Conservation (phyloP, 805 yeast species). For the Saccharomycopsis guyanensis region DNA sequence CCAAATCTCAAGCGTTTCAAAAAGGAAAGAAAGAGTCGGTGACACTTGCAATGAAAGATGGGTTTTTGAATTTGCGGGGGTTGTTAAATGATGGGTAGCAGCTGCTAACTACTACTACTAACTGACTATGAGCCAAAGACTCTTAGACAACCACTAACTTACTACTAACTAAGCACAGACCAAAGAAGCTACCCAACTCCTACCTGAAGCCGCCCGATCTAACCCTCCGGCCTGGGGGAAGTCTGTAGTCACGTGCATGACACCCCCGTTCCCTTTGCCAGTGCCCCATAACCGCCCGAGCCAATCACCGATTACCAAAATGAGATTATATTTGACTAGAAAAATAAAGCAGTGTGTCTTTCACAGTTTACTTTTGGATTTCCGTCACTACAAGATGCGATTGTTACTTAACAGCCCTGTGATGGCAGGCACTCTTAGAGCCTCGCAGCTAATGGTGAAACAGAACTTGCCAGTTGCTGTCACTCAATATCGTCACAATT, state of each 20-base stretch:
- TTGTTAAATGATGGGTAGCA: constrained; percentile 10
- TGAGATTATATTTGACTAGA: constrained; percentile 8
- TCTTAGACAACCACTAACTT: too few species aligned
- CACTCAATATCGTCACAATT: constrained; percentile 17
- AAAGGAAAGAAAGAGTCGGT: constrained; percentile 42
- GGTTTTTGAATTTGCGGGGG: constrained; percentile 32
- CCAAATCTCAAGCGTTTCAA: constrained; percentile 30
- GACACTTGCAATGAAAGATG: constrained; percentile 37
- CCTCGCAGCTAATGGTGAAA: constrained; percentile 4
- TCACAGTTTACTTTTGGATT: too few species aligned
- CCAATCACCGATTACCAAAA: constrained; percentile 14
- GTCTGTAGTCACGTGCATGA: too few species aligned
- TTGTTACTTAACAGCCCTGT: constrained; percentile 14
- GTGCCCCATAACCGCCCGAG: too few species aligned
- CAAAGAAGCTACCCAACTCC: too few species aligned
- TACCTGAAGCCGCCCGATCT: too few species aligned
- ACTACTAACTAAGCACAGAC: too few species aligned
- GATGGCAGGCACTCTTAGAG: constrained; percentile 9
- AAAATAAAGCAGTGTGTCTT: too few species aligned
- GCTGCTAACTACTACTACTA: too few species aligned
- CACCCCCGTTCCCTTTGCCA: too few species aligned
- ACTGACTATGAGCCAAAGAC: too few species aligned
- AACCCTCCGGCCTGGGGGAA: too few species aligned
- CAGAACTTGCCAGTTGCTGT: constrained; percentile 11
- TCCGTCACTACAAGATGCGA: constrained; percentile 17